phyloP scores from a whole-genome alignment of 2,329 filamentous ascomycete genomes.

The Sclerotinia minor region DNA sequence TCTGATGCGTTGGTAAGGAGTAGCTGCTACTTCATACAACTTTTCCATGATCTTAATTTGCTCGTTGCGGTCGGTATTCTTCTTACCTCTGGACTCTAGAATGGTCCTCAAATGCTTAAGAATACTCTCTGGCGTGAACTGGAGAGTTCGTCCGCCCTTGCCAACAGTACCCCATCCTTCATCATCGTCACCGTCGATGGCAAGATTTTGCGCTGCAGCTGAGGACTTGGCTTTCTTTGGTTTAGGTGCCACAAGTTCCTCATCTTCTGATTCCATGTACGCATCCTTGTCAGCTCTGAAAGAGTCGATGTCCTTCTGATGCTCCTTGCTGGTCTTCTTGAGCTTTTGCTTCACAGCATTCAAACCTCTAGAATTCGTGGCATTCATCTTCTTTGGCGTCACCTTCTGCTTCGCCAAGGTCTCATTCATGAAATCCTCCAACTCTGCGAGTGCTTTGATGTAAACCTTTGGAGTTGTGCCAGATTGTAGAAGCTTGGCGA shows the following conservation, averaged over 20 bases:
- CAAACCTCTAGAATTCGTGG: constrained; percentile 86
- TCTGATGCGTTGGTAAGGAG: constrained; percentile 90
- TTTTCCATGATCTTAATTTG: constrained; percentile 99
- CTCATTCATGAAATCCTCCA: constrained; percentile 94
- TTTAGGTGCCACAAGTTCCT: constrained; percentile 58
- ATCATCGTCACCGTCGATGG: constrained; percentile 66
- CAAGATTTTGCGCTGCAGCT: constrained; percentile 52
- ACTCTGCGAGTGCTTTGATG: constrained; percentile 86
- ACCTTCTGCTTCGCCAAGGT: constrained; percentile 94
- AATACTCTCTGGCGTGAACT: constrained; percentile 96
- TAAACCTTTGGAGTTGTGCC: constrained; percentile 86
- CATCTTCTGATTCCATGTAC: constrained; percentile 83
- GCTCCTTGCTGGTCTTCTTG: constrained; percentile 98
- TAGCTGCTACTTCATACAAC: constrained; percentile 82
- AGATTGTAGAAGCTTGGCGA: constrained; percentile 73
- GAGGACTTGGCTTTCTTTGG: constrained; percentile 54
- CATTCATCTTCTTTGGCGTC: constrained; percentile 97
- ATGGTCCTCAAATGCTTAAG: constrained; percentile 94
- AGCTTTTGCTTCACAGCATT: constrained; percentile 98
- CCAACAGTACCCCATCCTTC: constrained; percentile 89
- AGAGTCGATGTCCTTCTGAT: constrained; percentile 80
- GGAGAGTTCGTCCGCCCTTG: constrained; percentile 82
- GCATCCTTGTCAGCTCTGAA: constrained; percentile 83
- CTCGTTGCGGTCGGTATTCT: constrained; percentile 93
- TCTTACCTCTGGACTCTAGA: constrained; percentile 94